Base-by-base conservation (phyloP, 495 filamentous ascomycete genomes). In the Elasticomyces elasticus region DNA sequence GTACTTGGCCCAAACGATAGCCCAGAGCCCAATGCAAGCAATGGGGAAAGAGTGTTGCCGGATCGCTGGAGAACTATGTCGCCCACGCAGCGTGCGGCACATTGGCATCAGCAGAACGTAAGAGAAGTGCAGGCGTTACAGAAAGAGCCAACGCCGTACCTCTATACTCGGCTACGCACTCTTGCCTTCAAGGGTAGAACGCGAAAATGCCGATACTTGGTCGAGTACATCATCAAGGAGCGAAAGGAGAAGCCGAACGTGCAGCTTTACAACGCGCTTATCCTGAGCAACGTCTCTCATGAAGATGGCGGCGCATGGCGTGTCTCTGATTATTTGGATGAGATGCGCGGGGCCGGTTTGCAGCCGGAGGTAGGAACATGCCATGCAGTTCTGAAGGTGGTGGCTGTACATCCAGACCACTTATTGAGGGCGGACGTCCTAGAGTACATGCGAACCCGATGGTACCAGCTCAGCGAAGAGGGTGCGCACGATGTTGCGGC, bases 351-450 rank as follows among this genome's bases (percentile, higher is more conserved):
- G 12, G 69, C 72, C 44, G 74, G 75, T 0, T 74, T 95, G 37
- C 64, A 73, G 23, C 72, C 76, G 13, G 83, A 87, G 59, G 73
- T 77, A 1, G 73, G 70, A 4, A 79, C 84, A 1, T 88, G 86
- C 58, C 83, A 92, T 67, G 76, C 76, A 56, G 77, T 82, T 15
- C 66, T 97, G 40, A 81, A 83, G 73, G 86, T 79, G 5, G 78
- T 90, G 22, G 80, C 87, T 13, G 79, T 94, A 22, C 89, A 95
- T 66, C 89, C 91, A 0, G 83, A 96, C 66, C 89, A 92, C 57
- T 40, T 89, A 1, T 72, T 89, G 11, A 82, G 89, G 22, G 72
- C 75, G 31, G 72, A 83, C 27, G 72, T 94, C n/a, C 67, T 97
- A 23, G 80, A 80, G 20, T 69, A 79, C 38, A 84, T 90, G 76